Percentiles rank a stretch among this genome's conserved stretches.
phyloP scores from a whole-genome alignment of 768 basidiomycete genomes.

The Serendipita sp. region DNA sequence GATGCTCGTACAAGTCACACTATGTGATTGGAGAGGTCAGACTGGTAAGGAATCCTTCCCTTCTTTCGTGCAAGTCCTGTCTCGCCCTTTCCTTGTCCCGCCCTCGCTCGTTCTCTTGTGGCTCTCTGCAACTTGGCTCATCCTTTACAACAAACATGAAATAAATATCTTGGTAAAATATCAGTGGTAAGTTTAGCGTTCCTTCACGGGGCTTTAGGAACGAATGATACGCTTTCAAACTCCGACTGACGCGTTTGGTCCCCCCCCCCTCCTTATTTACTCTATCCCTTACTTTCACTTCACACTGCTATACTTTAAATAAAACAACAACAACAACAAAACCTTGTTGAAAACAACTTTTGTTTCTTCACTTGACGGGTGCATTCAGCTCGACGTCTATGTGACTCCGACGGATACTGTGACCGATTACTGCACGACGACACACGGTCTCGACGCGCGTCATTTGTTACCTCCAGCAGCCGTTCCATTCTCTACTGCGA shows the following conservation, averaged over 20 bases:
- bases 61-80: neutral
- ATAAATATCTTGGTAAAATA: neutral
- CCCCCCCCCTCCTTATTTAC: neutral
- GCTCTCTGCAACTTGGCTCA: too few relatives aligned
- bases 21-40: neutral
- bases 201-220: neutral
- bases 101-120: too few relatives aligned
- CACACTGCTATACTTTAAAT: neutral
- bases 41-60: neutral
- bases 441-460: neutral
- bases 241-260: too few relatives aligned
- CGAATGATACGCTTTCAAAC: too few relatives aligned
- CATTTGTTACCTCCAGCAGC: neutral
- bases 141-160: too few relatives aligned
- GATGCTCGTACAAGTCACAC: neutral
- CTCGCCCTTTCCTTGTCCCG: too few relatives aligned
- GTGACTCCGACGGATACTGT: neutral
- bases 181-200: neutral
- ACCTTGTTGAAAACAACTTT: neutral
- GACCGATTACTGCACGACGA: neutral
- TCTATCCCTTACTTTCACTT: neutral
- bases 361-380: neutral
- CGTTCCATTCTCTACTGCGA: neutral
- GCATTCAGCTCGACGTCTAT: neutral
- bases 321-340: too few relatives aligned